Evolutionary conservation across 2,329 filamentous ascomycete genomes (phyloP), one percentile per base, ranked within the genome.

Genomic region (Fusarium sublunatum): DNA sequence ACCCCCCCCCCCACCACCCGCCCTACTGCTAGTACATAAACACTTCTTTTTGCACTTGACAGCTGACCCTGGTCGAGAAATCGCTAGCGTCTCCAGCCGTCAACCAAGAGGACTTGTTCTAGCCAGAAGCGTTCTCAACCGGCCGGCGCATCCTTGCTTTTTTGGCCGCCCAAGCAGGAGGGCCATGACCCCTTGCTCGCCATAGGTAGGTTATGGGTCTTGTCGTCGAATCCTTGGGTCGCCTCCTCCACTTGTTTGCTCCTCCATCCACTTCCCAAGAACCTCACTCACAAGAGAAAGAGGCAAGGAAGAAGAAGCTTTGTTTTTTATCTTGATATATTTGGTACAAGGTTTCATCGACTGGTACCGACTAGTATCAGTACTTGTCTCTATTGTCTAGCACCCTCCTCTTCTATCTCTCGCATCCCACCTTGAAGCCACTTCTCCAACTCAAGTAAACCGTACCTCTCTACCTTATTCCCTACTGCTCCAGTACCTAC

Each of bases 111-210:
- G 49, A 43, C 65, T 50, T 40, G 38, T 60, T 40, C 64, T 68
- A 68, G 48, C 67, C 61, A 26, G 31, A 69, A 69, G 51, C 66
- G 64, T 68, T 56, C 47, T 66, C 57, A 44, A 46, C 67, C 61
- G 67, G 29, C 58, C 22, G 32, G 66, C 51, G 44, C 53, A 49
- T 61, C 67, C 66, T 50, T 57, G 61, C 32, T 35, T 51, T 45
- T 40, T 49, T 56, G 42, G 46, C 50, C 46, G 32, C 39, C 46
- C 34, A 34, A 25, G 7, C 31, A 39, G 13, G 26, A 25, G 35
- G 26, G 38, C 36, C 43, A 52, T 31, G 36, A 40, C 49, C 56
- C 58, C 56, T 40, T 44, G 55, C 34, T 42, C 35, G 25, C 47
- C 47, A 36, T 43, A 31, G 38, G 34, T 38, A 22, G n/a, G n/a